Conservation (phyloP, 2,329 filamentous ascomycete genomes). For the Talaromyces sp. region DNA sequence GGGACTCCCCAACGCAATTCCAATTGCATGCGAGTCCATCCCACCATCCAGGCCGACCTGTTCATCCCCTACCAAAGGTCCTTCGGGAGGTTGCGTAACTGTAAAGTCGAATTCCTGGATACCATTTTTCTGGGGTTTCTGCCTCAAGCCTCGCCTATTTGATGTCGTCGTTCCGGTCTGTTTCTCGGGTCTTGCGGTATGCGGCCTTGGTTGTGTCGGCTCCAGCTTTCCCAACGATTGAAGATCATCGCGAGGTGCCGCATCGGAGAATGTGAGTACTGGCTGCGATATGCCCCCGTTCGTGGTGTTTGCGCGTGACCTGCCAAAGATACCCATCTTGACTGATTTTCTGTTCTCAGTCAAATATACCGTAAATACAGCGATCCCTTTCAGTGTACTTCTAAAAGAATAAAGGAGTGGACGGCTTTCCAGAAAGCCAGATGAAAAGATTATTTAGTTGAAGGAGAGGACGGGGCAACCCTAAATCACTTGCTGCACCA, state of each 20-base stretch:
- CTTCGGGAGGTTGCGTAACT: constrained; percentile 28
- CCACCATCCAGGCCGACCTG: background rate
- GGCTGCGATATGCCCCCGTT: constrained; percentile 33
- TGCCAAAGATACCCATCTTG: constrained; percentile 24
- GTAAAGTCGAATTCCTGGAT: constrained; percentile 31
- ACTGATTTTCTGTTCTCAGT: background rate
- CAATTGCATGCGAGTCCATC: constrained; percentile 50
- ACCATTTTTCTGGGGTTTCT: constrained; percentile 18
- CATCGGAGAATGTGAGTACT: constrained; percentile 32
- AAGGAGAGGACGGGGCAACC: background rate
- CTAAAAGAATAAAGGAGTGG: constrained; percentile 28
- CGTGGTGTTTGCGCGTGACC: constrained; percentile 28
- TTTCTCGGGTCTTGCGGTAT: background rate
- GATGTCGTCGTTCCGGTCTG: background rate
- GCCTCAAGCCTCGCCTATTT: constrained; percentile 12
- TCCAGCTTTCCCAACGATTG: constrained; percentile 20
- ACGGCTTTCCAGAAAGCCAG: constrained; percentile 41
- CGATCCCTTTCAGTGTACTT: background rate
- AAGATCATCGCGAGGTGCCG: constrained; percentile 31
- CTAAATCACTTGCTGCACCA: constrained; percentile 5
- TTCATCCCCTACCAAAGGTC: constrained; percentile 22
- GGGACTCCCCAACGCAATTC: constrained; percentile 71
- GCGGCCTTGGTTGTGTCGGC: background rate
- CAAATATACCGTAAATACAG: background rate
- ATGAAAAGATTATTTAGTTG: background rate